Evolutionary conservation across 1,284 basidiomycete genomes (phyloP).

Genomic region (Lignosus rhinocerotis): DNA sequence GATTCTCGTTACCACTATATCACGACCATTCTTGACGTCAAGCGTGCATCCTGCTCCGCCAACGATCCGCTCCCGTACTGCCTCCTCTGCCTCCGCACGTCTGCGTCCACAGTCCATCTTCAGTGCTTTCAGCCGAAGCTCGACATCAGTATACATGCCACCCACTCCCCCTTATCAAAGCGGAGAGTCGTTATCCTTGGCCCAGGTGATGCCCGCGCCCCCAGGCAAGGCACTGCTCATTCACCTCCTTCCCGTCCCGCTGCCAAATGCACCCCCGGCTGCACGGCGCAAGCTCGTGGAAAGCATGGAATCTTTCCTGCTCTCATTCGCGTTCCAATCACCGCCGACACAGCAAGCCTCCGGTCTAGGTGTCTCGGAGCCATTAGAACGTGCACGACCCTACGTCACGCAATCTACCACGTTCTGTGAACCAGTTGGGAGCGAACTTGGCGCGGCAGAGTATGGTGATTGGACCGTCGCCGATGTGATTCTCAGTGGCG

Average conservation of each 20-base stretch:
- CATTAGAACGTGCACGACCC: conserved; percentile 31
- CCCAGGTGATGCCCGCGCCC: conserved; percentile 20
- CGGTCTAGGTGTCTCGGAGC: neutral
- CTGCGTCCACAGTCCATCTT: conserved; percentile 20
- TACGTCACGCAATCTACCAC: conserved; percentile 37
- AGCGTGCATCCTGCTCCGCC: conserved; percentile 12
- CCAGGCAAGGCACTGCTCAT: conserved; percentile 32
- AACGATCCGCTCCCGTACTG: conserved; percentile 13
- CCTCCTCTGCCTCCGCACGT: conserved; percentile 13
- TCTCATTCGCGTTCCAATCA: conserved; percentile 33
- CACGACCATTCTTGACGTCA: conserved; percentile 40
- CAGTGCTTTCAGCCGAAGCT: conserved; percentile 21
- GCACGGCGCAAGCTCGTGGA: conserved; percentile 33
- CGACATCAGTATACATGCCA: conserved; percentile 28
- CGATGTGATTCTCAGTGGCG: conserved; percentile 38
- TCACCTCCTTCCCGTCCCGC: conserved; percentile 33
- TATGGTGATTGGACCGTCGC: conserved; percentile 37
- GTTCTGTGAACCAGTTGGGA: conserved; percentile 31
- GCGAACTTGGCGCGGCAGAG: conserved; percentile 16
- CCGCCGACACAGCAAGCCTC: neutral
- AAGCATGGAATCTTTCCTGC: conserved; percentile 39
- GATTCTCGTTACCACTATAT: conserved; percentile 44
- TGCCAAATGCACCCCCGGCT: conserved; percentile 15
- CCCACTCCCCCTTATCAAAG: conserved; percentile 18
- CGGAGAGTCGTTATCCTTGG: conserved; percentile 22